Percentiles rank a stretch among this genome's conserved stretches.
Evolutionary conservation across 371 early-diverging fungal species (phyloP).

Genomic region (Rhizopus stolonifer): DNA sequence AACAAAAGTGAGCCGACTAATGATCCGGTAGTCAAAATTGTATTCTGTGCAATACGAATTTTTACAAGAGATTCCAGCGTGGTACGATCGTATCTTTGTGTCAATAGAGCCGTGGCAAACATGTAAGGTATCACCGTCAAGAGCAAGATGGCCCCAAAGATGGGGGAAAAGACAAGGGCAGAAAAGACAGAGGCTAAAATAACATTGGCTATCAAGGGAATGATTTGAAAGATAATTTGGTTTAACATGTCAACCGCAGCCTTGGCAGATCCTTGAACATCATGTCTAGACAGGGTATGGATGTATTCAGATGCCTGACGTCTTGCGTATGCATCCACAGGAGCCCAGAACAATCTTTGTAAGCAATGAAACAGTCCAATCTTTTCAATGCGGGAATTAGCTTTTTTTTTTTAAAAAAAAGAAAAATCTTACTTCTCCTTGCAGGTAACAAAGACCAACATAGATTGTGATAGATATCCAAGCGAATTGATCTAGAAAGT

Average conservation of each 20-base stretch:
- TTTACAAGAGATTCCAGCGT: no score
- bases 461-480: constrained; percentile 73
- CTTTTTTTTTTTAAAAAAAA: neutral
- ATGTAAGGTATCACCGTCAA: constrained; percentile 85
- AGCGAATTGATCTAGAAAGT: constrained; percentile 25
- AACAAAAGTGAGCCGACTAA: neutral
- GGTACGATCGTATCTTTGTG: constrained; percentile 48
- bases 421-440: constrained; percentile 49
- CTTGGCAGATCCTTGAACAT: constrained; percentile 56
- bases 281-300: constrained; percentile 76
- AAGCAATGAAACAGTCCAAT: constrained; percentile 74
- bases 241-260: constrained; percentile 53
- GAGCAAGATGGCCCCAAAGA: constrained; percentile 79
- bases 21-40: neutral
- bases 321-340: constrained; percentile 84
- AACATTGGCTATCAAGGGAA: constrained; percentile 86
- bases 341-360: constrained; percentile 85
- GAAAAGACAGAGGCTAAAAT: constrained; percentile 74
- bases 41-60: neutral
- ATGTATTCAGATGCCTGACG: constrained; percentile 79
- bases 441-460: constrained; percentile 71
- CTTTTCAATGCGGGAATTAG: neutral
- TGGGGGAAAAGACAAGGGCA: constrained; percentile 65
- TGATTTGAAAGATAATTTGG: constrained; percentile 80
- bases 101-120: constrained; percentile 74